Evolutionary conservation across 2,329 filamentous ascomycete species (phyloP).

Genomic region (Rhytidhysteron rufulum): DNA sequence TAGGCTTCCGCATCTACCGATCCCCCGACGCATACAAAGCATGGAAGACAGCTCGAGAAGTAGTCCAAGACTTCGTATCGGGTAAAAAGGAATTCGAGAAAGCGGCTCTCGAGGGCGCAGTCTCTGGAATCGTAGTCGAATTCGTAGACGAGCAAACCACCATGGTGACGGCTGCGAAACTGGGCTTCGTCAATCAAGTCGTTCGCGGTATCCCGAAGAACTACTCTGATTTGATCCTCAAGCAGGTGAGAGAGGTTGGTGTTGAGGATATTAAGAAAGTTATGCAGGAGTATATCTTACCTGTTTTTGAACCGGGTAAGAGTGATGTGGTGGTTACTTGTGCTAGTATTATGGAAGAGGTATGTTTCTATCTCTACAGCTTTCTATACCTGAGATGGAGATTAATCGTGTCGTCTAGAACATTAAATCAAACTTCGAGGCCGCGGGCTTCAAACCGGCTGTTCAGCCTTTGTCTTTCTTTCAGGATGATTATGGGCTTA

Average conservation of each 20-base stretch:
- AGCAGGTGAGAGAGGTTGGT: slow-evolving; percentile 70
- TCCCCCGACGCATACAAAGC: slow-evolving; percentile 88
- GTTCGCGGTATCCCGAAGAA: slow-evolving; percentile 71
- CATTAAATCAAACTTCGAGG: slow-evolving; percentile 69
- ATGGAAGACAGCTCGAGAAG: slow-evolving; percentile 69
- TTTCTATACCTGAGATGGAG: slow-evolving; percentile 1
- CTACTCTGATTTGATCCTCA: slow-evolving; percentile 73
- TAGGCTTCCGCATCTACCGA: slow-evolving; percentile 84
- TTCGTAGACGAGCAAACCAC: slow-evolving; percentile 88
- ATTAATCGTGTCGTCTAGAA: slow-evolving; percentile 48
- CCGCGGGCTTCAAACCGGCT: slow-evolving; percentile 74
- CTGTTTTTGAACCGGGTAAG: slow-evolving; percentile 73
- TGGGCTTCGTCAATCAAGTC: slow-evolving; percentile 79
- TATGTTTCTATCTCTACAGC: slow-evolving; percentile 44
- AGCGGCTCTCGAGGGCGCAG: slow-evolving; percentile 80
- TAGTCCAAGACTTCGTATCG: slow-evolving; percentile 70
- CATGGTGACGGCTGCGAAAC: slow-evolving; percentile 74
- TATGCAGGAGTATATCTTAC: slow-evolving; percentile 71
- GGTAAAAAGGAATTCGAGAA: slow-evolving; percentile 72
- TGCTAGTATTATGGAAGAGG: slow-evolving; percentile 78
- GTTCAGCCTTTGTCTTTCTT: slow-evolving; percentile 73
- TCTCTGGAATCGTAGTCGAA: slow-evolving; percentile 80
- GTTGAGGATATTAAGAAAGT: slow-evolving; percentile 72
- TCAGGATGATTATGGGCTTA: slow-evolving; percentile 84
- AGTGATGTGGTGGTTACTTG: slow-evolving; percentile 88